These are phyloP conservation scores for Salicornia ramosissima DNA, from an alignment of 148 eudicot species.

Conservation along the genomic window DNA sequence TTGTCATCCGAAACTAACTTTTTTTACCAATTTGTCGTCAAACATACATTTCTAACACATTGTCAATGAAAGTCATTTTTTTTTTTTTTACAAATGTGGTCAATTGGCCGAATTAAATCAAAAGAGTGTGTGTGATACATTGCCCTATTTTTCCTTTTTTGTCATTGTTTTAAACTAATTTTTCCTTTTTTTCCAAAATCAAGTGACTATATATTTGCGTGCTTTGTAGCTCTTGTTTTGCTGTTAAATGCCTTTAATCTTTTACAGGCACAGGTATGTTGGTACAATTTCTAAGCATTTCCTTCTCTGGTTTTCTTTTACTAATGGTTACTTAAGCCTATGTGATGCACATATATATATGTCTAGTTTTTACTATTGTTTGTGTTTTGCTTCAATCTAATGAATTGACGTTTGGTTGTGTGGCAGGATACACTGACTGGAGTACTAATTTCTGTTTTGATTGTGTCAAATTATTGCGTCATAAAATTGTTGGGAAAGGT, in stretches of 20 bases:
- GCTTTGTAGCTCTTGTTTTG: slow-evolving; percentile 14
- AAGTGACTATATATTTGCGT: slow-evolving; percentile 10
- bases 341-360: neutral
- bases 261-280: slow-evolving; percentile 19
- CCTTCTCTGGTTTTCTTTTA: slow-evolving; percentile 13
- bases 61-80: too few species aligned
- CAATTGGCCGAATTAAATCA: too few species aligned
- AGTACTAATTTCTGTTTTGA: neutral
- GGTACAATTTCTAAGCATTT: slow-evolving; percentile 2
- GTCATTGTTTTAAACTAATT: too few species aligned
- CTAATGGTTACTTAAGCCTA: neutral
- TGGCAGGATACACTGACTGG: slow-evolving; percentile 33
- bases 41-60: too few species aligned
- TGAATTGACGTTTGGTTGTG: slow-evolving; percentile 13
- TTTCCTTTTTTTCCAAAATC: too few species aligned
- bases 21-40: too few species aligned
- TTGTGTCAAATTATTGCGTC: slow-evolving; percentile 31
- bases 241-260: slow-evolving; percentile 10
- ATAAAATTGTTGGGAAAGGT: slow-evolving; percentile 64
- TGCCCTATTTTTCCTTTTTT: too few species aligned
- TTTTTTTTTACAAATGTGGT: too few species aligned
- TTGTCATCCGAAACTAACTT: too few species aligned
- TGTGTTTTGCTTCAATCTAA: neutral
- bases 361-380: slow-evolving; percentile 4
- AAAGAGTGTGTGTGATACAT: too few species aligned